These are phyloP conservation scores for Xylaria hypoxylon DNA, from an alignment of 2,329 filamentous ascomycete species.

Conservation along the genomic window DNA sequence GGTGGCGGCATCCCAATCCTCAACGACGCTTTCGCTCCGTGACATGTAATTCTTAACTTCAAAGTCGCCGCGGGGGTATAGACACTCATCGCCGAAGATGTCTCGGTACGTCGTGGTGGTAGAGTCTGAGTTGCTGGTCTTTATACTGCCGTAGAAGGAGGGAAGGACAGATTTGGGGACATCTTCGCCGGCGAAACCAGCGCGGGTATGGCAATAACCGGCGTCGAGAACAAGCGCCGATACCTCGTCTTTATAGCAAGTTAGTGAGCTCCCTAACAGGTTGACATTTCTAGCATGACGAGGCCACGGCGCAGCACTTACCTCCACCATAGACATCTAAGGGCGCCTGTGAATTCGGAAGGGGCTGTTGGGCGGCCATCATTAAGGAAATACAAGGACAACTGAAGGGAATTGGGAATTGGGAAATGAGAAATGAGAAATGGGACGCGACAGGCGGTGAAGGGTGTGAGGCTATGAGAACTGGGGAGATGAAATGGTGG, in stretches of 20 bases:
- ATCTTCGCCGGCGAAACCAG: conserved; percentile 97
- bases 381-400: conserved; percentile 23
- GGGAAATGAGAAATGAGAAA: not conserved
- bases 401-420: not conserved
- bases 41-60: conserved; percentile 94
- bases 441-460: conserved; percentile 2
- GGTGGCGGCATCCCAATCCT: conserved; percentile 94
- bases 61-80: conserved; percentile 79
- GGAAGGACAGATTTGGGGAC: conserved; percentile 93
- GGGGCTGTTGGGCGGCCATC: conserved; percentile 49
- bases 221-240: conserved; percentile 96
- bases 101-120: conserved; percentile 57
- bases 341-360: conserved; percentile 47
- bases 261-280: conserved; percentile 25
- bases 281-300: conserved; percentile 19
- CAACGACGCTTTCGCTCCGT: conserved; percentile 82
- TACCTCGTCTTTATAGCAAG: conserved; percentile 79
- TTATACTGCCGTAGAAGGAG: conserved; percentile 82
- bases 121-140: conserved; percentile 59
- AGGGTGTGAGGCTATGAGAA: not conserved
- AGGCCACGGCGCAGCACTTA: conserved; percentile 40
- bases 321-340: conserved; percentile 51
- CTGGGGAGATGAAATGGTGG: conserved; percentile 2
- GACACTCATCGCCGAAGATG: conserved; percentile 90
- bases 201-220: conserved; percentile 89